A percentile compares a stretch with the other conserved stretches of the same genome.
Conservation (phyloP, 2,329 filamentous ascomycete species). For the Bipolaris oryzae region DNA sequence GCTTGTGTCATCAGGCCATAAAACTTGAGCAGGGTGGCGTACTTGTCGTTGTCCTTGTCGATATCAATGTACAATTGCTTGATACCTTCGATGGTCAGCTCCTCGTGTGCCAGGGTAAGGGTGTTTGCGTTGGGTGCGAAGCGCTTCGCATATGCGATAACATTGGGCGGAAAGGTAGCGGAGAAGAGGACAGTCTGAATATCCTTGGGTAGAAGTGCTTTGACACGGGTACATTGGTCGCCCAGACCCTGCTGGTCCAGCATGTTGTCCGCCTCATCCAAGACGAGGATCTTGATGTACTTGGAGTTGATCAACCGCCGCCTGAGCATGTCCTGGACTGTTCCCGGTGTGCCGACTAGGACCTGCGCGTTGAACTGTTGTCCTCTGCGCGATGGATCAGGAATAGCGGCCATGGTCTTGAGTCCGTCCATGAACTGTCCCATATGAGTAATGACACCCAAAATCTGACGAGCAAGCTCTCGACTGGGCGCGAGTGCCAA, state of each 20-base stretch:
- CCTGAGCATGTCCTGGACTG: slow-evolving; percentile 84
- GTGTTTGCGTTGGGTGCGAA: slow-evolving; percentile 88
- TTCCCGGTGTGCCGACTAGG: slow-evolving; percentile 92
- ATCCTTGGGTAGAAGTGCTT: slow-evolving; percentile 71
- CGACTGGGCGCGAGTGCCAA: slow-evolving; percentile 89
- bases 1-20: slow-evolving; percentile 97
- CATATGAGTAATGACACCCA: slow-evolving; percentile 81
- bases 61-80: slow-evolving; percentile 98
- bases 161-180: slow-evolving; percentile 86
- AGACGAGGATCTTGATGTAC: slow-evolving; percentile 78
- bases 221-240: slow-evolving; percentile 92
- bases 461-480: slow-evolving; percentile 93
- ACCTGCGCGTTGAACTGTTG: slow-evolving; percentile 75
- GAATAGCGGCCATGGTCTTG: slow-evolving; percentile 80
- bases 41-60: slow-evolving; percentile 79
- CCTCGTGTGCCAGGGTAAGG: slow-evolving; percentile 85
- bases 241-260: slow-evolving; percentile 92
- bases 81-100: slow-evolving; percentile 95
- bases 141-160: slow-evolving; percentile 79
- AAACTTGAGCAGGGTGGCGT: slow-evolving; percentile 84
- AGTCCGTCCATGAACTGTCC: slow-evolving; percentile 81
- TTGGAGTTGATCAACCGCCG: slow-evolving; percentile 74
- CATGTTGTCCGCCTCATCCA: slow-evolving; percentile 99
- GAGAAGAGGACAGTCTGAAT: slow-evolving; percentile 96
- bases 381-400: slow-evolving; percentile 72